These are phyloP conservation scores for Coccinonectria pachysandricola DNA, from an alignment of 2,329 filamentous ascomycete genomes.

Conservation along the genomic window DNA sequence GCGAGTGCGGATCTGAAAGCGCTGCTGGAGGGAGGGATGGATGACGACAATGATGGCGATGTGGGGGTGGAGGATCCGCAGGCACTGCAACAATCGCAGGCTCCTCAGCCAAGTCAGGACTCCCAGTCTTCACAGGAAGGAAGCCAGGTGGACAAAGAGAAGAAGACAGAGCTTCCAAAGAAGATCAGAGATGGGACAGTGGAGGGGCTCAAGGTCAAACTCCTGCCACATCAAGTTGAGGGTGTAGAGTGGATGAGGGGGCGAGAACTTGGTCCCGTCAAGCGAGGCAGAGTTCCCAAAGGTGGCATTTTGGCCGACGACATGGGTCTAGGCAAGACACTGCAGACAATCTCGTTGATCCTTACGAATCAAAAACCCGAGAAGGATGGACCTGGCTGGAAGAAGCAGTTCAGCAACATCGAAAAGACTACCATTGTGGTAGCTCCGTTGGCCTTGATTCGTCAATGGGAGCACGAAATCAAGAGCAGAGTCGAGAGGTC, in stretches of 20 bases:
- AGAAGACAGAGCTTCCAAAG: conserved; percentile 16
- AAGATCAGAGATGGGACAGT: conserved; percentile 42
- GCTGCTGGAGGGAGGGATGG: conserved; percentile 70
- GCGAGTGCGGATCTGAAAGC: conserved; percentile 71
- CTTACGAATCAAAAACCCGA: conserved; percentile 66
- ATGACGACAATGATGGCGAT: conserved; percentile 55
- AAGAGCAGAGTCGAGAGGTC: conserved; percentile 64
- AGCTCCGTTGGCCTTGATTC: conserved; percentile 84
- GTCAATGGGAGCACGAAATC: conserved; percentile 94
- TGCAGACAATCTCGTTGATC: conserved; percentile 85
- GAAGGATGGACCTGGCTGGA: conserved; percentile 48
- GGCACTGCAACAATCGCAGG: conserved; percentile 2
- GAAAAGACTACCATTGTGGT: conserved; percentile 82
- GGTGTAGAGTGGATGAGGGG: conserved; percentile 93
- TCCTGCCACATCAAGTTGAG: conserved; percentile 89
- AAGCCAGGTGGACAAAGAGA: conserved; percentile 7
- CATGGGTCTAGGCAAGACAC: conserved; percentile 93
- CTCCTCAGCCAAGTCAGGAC: conserved; percentile 12
- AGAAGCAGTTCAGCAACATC: conserved; percentile 57
- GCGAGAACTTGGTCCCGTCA: conserved; percentile 77
- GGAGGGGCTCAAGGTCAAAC: conserved; percentile 74
- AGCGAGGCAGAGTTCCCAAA: conserved; percentile 72
- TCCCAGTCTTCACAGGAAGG: conserved; percentile 5
- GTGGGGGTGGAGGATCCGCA: conserved; percentile 19
- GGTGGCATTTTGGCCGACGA: conserved; percentile 95